Percentiles rank a stretch among this genome's conserved stretches.
Evolutionary conservation across 768 basidiomycete species (phyloP).

Genomic region (Coprinopsis strossmayeri): DNA sequence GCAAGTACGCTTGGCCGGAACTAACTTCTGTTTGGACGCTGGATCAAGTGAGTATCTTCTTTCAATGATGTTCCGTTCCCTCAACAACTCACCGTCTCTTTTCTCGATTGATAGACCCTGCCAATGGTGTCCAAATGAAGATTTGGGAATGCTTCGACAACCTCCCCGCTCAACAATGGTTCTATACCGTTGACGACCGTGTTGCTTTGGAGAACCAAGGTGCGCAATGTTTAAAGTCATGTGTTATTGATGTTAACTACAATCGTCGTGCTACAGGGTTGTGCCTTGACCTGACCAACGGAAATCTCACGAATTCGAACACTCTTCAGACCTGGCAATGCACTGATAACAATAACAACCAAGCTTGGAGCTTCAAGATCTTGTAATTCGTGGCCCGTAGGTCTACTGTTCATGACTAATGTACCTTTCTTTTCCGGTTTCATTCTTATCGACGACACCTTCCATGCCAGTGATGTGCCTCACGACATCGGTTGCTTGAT

Average conservation of each 20-base stretch:
- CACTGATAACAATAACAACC: conserved; percentile 19
- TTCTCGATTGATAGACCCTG: conserved; percentile 8
- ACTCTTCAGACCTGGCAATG: conserved; percentile 24
- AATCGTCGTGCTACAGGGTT: conserved; percentile 19
- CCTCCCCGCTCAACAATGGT: conserved; percentile 21
- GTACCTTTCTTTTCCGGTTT: too few relatives aligned
- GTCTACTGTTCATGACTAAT: too few relatives aligned
- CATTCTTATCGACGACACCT: too few relatives aligned
- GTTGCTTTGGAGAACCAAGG: conserved; percentile 16
- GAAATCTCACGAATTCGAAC: conserved; percentile 20
- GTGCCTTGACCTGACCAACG: conserved; percentile 25
- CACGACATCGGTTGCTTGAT: too few relatives aligned
- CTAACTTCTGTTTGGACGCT: conserved; percentile 29
- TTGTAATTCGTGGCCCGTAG: too few relatives aligned
- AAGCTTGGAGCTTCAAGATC: conserved; percentile 25
- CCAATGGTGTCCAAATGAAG: conserved; percentile 17
- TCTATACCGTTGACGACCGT: conserved; percentile 19
- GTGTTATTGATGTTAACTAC: conserved; percentile 14
- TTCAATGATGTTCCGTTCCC: conserved; percentile 1
- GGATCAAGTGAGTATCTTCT: conserved; percentile 20
- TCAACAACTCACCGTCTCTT: too few relatives aligned
- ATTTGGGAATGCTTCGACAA: conserved; percentile 19
- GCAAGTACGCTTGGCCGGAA: conserved; percentile 19
- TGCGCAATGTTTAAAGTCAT: neutral
- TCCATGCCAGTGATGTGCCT: too few relatives aligned